Evolutionary conservation across 352 stramenopile species (phyloP).

Genomic region (Globisporangium parvum): DNA sequence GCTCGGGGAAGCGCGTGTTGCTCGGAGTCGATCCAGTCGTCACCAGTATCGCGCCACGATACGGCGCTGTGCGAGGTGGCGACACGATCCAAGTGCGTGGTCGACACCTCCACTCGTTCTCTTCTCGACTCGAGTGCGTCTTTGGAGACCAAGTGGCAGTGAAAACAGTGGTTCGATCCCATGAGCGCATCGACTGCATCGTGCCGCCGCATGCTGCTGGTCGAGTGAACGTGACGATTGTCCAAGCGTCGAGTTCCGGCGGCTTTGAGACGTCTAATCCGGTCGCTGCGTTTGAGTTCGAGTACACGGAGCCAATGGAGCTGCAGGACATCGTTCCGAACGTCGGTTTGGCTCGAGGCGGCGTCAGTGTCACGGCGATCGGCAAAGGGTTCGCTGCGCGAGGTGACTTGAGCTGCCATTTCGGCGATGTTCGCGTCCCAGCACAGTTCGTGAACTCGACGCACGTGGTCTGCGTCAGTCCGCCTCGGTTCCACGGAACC

Average conservation of each 20-base stretch:
- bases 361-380: constrained; percentile 17
- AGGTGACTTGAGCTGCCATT: constrained; percentile 25
- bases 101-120: constrained; percentile 12
- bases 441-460: constrained; percentile 25
- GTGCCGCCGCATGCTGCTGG: constrained; percentile 20
- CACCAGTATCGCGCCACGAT: constrained; percentile 12
- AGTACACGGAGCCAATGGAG: constrained; percentile 29
- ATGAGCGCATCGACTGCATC: constrained; percentile 19
- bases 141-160: constrained; percentile 17
- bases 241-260: background rate
- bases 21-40: constrained; percentile 14
- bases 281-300: constrained; percentile 26
- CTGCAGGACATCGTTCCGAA: constrained; percentile 15
- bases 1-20: constrained; percentile 19
- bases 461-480: constrained; percentile 20
- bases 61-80: constrained; percentile 22
- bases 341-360: constrained; percentile 23
- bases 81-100: constrained; percentile 25
- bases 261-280: background rate
- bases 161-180: constrained; percentile 5
- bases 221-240: constrained; percentile 17
- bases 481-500: constrained; percentile 19
- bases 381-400: constrained; percentile 35
- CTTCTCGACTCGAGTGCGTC: constrained; percentile 20
- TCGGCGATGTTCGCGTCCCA: constrained; percentile 18